Evolutionary conservation across 306 rosid species (phyloP).

Genomic region (Echinosophora koreensis): DNA sequence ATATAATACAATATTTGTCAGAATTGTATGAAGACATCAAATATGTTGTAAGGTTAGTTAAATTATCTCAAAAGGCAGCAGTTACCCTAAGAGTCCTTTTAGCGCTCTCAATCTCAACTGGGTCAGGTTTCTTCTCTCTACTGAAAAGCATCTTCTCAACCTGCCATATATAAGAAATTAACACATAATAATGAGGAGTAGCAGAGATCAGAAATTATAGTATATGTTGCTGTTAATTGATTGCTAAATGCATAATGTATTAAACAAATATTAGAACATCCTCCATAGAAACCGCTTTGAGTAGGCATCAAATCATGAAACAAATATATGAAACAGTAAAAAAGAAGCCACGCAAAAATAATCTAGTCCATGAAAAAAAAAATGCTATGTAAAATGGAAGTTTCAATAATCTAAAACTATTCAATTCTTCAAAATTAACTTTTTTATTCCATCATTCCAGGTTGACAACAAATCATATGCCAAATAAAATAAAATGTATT

Average conservation of each 20-base stretch:
- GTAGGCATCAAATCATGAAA: conserved; percentile 14
- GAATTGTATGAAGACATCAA: conserved; percentile 17
- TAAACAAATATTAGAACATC: conserved; percentile 12
- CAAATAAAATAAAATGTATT: neutral
- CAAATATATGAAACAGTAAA: conserved; percentile 6
- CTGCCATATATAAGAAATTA: conserved; percentile 35
- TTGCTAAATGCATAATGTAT: conserved; percentile 2
- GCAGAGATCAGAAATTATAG: neutral
- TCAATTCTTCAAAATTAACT: neutral
- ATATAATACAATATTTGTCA: conserved; percentile 28
- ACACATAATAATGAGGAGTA: conserved; percentile 13
- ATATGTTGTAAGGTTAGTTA: conserved; percentile 13
- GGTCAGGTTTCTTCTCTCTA: conserved; percentile 47
- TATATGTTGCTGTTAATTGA: conserved; percentile 2
- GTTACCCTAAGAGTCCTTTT: conserved; percentile 43
- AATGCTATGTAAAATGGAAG: neutral
- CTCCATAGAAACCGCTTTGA: neutral
- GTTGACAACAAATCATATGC: conserved; percentile 5
- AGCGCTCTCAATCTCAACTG: conserved; percentile 47
- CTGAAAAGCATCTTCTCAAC: conserved; percentile 50
- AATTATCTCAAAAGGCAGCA: conserved; percentile 39
- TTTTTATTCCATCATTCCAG: neutral
- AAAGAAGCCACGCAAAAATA: conserved; percentile 30
- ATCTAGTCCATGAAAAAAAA: neutral
- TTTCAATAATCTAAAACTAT: conserved; percentile 4